Base-by-base conservation (phyloP, 768 basidiomycete genomes). In the Leccinum rimulosum region DNA sequence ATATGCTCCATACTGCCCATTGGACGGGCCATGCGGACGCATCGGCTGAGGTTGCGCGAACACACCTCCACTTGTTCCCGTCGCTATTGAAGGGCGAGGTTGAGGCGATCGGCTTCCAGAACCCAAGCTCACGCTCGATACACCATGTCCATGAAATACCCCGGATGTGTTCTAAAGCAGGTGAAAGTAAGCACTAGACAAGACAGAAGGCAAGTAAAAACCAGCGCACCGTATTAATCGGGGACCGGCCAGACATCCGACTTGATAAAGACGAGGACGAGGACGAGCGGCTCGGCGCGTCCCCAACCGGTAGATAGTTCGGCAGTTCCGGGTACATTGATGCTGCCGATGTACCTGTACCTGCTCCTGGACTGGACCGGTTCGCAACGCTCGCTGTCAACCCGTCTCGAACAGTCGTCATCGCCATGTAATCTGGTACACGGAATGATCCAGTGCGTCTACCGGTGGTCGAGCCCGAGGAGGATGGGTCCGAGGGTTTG, bases 231-330 rank as follows among this genome's bases (percentile, higher is more conserved):
- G 61, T 10, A 14, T 53, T 71, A 35, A 73, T 68, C 50, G 71
- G 71, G 25, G 72, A 73, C 55, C 68, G 59, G 38, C 70, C 68
- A 15, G 72, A 71, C 64, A 66, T 58, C 48, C 73, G 73, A 52
- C 73, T 73, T 6, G 72, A 74, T 47, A 71, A 56, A 14, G 72
- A 73, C 4, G 72, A 73, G 5, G 67, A 70, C 1, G 72, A 73
- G 12, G 72, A 73, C 5, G 73, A 73, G 30, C 72, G 69, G 48
- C 72, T 73, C 22, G 69, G 69, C 1, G 55, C 56, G 5, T 74
- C 71, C 25, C 66, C 58, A 10, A 63, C 27, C 12, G 64, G 53
- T 52, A 73, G 14, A 28, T 61, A 74, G 31, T 17, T 61, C 33
- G 66, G 66, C 11, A 59, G 61, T 56, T 74, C 68, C 12, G 61